phyloP scores from a whole-genome alignment of 768 basidiomycete genomes.

The Lactarius akahatsu region DNA sequence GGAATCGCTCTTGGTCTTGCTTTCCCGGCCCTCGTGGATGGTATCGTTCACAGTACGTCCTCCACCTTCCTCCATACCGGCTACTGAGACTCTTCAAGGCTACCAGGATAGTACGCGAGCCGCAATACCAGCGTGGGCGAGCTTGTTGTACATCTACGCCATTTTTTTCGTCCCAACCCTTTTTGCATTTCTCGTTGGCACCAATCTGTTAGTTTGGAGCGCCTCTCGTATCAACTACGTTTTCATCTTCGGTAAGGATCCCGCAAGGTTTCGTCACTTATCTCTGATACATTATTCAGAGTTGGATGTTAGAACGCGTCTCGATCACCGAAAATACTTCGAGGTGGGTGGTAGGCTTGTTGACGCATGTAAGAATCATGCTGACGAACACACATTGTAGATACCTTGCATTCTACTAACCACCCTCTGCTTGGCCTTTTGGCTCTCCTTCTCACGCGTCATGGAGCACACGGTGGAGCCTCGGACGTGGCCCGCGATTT shows the following conservation, averaged over 20 bases:
- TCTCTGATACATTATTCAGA: conserved; percentile 5
- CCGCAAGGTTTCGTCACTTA: background rate
- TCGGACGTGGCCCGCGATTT: conserved; percentile 76
- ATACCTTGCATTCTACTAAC: conserved; percentile 79
- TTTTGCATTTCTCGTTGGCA: conserved; percentile 72
- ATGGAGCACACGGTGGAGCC: conserved; percentile 58
- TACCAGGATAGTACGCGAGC: conserved; percentile 52
- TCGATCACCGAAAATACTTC: conserved; percentile 74
- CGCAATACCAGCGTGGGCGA: conserved; percentile 66
- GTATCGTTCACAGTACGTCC: conserved; percentile 59
- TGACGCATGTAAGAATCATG: background rate
- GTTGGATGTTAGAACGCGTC: conserved; percentile 25
- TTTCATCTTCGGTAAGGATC: conserved; percentile 80
- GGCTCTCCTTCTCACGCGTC: conserved; percentile 73
- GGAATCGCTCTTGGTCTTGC: conserved; percentile 73
- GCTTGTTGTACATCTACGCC: conserved; percentile 76
- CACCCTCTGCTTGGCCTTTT: conserved; percentile 76
- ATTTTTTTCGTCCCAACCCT: conserved; percentile 70
- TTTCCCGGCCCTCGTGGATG: conserved; percentile 63
- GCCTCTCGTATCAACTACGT: conserved; percentile 81
- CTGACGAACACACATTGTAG: conserved; percentile 39
- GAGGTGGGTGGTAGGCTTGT: conserved; percentile 45
- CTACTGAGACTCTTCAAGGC: conserved; percentile 40
- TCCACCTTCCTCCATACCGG: background rate
- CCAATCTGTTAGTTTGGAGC: conserved; percentile 83